These are phyloP conservation scores for Ustilago loliicola DNA, from an alignment of 1,284 basidiomycete genomes.

Conservation along the genomic window DNA sequence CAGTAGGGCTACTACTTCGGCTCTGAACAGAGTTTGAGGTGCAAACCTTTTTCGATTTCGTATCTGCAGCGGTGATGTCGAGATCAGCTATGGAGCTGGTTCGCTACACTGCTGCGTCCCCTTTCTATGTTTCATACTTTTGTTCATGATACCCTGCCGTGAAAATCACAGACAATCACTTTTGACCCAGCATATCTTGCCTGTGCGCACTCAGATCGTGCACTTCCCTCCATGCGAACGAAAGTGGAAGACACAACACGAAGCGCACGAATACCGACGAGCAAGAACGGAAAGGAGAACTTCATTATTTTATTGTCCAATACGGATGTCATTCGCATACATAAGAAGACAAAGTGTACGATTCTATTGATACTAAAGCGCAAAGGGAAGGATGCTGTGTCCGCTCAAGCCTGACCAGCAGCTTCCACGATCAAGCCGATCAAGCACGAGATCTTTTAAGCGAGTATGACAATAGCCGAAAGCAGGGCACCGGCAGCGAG, in stretches of 20 bases:
- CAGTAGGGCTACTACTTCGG: constrained; percentile 11
- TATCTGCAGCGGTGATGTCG: neutral
- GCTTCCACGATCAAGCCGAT: neutral
- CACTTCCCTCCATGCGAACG: neutral
- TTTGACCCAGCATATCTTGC: neutral
- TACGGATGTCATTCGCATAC: neutral
- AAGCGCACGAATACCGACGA: neutral
- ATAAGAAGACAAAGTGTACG: neutral
- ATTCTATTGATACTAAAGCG: neutral
- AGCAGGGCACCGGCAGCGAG: constrained; percentile 16
- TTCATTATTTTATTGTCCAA: neutral
- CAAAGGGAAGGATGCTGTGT: neutral
- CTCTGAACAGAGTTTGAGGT: constrained; percentile 18
- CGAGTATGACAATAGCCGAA: constrained; percentile 33
- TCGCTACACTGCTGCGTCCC: neutral
- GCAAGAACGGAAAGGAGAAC: neutral
- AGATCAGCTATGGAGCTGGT: neutral
- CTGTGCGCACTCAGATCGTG: neutral
- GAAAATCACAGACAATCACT: constrained; percentile 10
- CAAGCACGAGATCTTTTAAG: neutral
- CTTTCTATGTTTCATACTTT: constrained; percentile 3
- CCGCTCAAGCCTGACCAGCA: neutral
- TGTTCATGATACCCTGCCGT: constrained; percentile 6
- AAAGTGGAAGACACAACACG: no score
- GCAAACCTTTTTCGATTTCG: constrained; percentile 11